Percentiles rank a stretch among this genome's conserved stretches.
Evolutionary conservation across 106 monocot species (phyloP).

Genomic region (Dendrobium huoshanense): DNA sequence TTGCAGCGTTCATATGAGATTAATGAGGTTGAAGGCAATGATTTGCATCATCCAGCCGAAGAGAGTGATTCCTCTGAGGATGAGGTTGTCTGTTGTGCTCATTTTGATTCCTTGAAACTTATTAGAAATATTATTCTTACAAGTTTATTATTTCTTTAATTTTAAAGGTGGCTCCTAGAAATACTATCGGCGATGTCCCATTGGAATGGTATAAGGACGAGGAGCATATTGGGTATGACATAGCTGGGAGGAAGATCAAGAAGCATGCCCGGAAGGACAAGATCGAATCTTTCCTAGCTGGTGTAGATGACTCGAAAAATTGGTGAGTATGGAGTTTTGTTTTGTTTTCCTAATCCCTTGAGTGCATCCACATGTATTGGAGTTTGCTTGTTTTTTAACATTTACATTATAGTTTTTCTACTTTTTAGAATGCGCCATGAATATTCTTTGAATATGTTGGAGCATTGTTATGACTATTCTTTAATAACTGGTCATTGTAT

Average conservation of each 20-base stretch:
- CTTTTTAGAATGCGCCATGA: background rate
- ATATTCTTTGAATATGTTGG: background rate
- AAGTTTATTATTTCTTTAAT: background rate
- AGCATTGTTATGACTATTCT: background rate
- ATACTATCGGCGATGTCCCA: conserved; percentile 85
- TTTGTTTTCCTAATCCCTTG: background rate
- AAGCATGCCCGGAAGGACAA: conserved; percentile 75
- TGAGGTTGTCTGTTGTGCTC: conserved; percentile 39
- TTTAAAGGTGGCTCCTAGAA: conserved; percentile 64
- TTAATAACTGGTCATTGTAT: background rate
- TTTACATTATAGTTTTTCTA: background rate
- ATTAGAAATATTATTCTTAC: background rate
- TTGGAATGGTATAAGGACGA: conserved; percentile 89
- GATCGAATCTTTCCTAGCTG: conserved; percentile 73
- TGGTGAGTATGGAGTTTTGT: conserved; percentile 36
- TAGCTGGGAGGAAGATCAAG: conserved; percentile 74
- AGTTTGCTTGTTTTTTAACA: background rate
- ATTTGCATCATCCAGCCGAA: conserved; percentile 11
- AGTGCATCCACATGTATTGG: background rate
- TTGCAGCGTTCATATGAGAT: background rate
- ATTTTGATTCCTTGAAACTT: background rate
- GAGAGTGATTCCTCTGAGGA: conserved; percentile 97
- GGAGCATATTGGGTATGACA: conserved; percentile 94
- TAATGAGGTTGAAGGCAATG: background rate
- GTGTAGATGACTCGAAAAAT: conserved; percentile 74